Evolutionary conservation across 345 rosid genomes (phyloP).

Genomic region (Leavenworthia alabamica): DNA sequence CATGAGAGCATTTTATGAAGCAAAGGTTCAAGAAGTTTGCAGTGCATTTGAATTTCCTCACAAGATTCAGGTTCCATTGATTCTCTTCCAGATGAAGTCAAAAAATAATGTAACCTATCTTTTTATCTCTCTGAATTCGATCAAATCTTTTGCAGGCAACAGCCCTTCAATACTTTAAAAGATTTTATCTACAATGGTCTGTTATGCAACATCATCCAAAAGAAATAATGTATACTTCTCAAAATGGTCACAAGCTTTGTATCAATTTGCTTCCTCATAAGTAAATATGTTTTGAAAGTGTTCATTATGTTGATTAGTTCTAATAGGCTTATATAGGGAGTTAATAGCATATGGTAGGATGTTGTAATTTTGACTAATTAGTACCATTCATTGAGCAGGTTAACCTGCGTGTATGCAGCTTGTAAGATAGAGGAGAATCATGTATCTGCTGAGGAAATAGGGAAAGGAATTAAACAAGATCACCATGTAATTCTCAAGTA

Average conservation of each 20-base stretch:
- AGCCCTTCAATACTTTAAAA: constrained; percentile 86
- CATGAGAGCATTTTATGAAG: constrained; percentile 86
- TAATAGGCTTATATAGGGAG: background rate
- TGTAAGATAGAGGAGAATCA: constrained; percentile 99
- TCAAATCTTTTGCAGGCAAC: constrained; percentile 60
- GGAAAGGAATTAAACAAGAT: constrained; percentile 95
- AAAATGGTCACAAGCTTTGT: background rate
- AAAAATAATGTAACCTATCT: background rate
- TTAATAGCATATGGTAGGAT: background rate
- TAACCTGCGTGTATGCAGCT: constrained; percentile 89
- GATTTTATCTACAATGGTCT: constrained; percentile 96
- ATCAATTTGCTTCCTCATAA: background rate
- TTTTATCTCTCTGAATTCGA: background rate
- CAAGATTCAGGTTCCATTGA: constrained; percentile 71
- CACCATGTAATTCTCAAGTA: constrained; percentile 95
- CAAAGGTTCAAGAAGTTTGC: constrained; percentile 91
- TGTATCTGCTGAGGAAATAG: constrained; percentile 99
- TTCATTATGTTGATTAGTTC: background rate
- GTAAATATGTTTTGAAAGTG: background rate
- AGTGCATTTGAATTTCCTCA: constrained; percentile 92
- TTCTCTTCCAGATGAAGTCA: background rate
- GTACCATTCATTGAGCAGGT: constrained; percentile 43
- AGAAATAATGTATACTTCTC: constrained; percentile 63
- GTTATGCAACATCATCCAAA: constrained; percentile 99
- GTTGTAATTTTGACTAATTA: constrained; percentile 20